Percentiles rank a stretch among this genome's conserved stretches.
phyloP scores from a whole-genome alignment of 1,284 basidiomycete genomes.

The Ganoderma leucocontextum region DNA sequence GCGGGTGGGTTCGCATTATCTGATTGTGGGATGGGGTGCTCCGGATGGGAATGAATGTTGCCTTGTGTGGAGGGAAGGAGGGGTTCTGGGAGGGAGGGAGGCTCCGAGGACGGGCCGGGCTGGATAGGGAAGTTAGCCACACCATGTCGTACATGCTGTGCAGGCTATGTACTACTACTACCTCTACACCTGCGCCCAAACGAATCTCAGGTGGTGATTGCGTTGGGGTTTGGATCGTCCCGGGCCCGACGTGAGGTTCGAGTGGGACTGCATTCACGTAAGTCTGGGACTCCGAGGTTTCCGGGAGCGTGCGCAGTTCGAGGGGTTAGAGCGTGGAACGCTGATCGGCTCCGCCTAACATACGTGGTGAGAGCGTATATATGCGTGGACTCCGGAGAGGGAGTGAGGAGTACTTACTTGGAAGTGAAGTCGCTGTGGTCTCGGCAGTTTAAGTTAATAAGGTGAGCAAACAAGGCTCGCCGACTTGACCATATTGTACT shows the following conservation, averaged over 20 bases:
- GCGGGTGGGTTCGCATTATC: background rate
- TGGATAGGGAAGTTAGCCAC: conserved; percentile 2
- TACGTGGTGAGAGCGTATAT: background rate
- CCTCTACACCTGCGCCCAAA: background rate
- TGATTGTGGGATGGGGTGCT: background rate
- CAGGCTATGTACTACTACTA: background rate
- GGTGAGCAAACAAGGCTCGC: background rate
- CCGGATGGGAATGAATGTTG: background rate
- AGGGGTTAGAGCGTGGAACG: conserved; percentile 1
- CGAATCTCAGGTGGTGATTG: background rate
- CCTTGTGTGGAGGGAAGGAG: background rate
- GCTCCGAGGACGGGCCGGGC: conserved; percentile 1
- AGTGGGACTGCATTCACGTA: background rate
- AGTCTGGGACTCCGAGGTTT: background rate
- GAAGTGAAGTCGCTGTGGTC: background rate
- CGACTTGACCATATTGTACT: background rate
- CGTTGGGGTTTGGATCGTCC: background rate
- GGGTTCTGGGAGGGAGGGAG: background rate
- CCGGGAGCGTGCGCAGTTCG: background rate
- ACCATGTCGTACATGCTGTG: background rate
- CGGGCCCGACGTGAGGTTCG: background rate
- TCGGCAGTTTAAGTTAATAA: background rate
- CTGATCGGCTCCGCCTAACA: background rate
- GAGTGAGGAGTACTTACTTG: background rate
- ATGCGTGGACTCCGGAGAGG: background rate